A percentile compares a stretch with the other conserved stretches of the same genome.
These are phyloP conservation scores for Pseudozyma pruni DNA, from an alignment of 1,284 basidiomycete genomes.

Conservation along the genomic window DNA sequence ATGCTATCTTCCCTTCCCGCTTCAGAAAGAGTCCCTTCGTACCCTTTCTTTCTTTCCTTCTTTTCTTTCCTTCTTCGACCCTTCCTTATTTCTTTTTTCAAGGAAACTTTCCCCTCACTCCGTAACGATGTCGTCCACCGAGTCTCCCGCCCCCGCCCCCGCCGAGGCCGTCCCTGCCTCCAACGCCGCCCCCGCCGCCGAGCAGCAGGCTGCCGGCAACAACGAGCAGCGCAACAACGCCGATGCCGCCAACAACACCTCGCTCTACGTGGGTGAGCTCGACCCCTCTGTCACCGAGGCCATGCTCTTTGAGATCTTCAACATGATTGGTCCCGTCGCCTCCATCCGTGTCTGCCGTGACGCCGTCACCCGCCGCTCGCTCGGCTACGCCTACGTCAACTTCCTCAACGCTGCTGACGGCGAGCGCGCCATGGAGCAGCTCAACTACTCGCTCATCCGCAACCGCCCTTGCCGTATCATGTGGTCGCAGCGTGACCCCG, in stretches of 20 bases:
- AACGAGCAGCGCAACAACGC: constrained; percentile 29
- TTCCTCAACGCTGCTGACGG: constrained; percentile 96
- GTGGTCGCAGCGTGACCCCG: constrained; percentile 99
- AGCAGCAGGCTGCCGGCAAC: constrained; percentile 63
- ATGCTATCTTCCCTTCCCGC: neutral
- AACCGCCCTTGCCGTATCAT: constrained; percentile 99
- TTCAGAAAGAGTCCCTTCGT: constrained; percentile 32
- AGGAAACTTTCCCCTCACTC: constrained; percentile 14
- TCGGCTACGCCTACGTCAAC: constrained; percentile 99
- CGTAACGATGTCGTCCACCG: constrained; percentile 54
- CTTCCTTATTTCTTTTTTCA: constrained; percentile 2
- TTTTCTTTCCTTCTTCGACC: neutral
- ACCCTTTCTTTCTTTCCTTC: constrained; percentile 29
- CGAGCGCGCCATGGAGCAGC: constrained; percentile 98
- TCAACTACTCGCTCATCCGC: constrained; percentile 99
- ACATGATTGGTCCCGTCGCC: constrained; percentile 98
- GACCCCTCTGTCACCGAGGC: constrained; percentile 98
- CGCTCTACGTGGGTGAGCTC: constrained; percentile 98
- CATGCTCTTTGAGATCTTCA: constrained; percentile 99
- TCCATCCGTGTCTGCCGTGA: constrained; percentile 99
- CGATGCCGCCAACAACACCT: constrained; percentile 71
- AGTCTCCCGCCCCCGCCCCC: constrained; percentile 50
- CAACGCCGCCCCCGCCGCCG: constrained; percentile 39
- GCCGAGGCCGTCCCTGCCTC: constrained; percentile 49
- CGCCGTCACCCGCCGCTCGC: constrained; percentile 97